Evolutionary conservation across 2,329 filamentous ascomycete species (phyloP).

Genomic region (Septoria petroselini): DNA sequence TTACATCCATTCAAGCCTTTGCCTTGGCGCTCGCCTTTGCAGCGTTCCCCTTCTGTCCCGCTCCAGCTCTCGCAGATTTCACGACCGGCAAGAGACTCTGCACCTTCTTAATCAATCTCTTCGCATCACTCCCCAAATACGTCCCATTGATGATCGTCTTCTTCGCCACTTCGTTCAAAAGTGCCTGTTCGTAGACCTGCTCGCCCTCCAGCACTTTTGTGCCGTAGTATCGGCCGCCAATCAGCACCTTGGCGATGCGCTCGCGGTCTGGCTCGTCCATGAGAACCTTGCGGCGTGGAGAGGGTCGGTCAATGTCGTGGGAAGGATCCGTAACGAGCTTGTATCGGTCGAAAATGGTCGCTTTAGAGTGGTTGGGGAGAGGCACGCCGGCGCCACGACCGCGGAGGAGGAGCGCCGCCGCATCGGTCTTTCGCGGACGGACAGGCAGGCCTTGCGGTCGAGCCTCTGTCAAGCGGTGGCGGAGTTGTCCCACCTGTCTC

Average conservation of each 20-base stretch:
- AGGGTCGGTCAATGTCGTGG: neutral
- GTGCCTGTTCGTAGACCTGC: constrained; percentile 19
- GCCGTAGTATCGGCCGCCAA: constrained; percentile 24
- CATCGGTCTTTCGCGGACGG: constrained; percentile 5
- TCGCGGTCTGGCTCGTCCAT: constrained; percentile 1
- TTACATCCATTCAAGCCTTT: no score
- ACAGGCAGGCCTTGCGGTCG: constrained; percentile 10
- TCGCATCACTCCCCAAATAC: constrained; percentile 31
- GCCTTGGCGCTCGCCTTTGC: constrained; percentile 1
- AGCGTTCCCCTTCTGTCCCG: neutral
- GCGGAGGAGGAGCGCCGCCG: constrained; percentile 21
- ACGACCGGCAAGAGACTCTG: constrained; percentile 22
- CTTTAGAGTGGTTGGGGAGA: constrained; percentile 25
- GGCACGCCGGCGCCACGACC: constrained; percentile 28
- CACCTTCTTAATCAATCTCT: constrained; percentile 36
- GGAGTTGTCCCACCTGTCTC: constrained; percentile 2
- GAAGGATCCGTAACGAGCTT: constrained; percentile 23
- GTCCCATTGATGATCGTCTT: constrained; percentile 29
- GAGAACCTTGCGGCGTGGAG: neutral
- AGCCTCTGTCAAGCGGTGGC: constrained; percentile 5
- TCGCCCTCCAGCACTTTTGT: constrained; percentile 1
- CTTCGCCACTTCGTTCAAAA: constrained; percentile 26
- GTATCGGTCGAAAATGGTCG: constrained; percentile 29
- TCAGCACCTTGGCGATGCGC: constrained; percentile 22
- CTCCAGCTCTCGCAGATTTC: constrained; percentile 1